Percentiles rank a stretch among this genome's conserved stretches.
Evolutionary conservation across 192 early-diverging fungal genomes (phyloP).

Genomic region (Thamnidium elegans): DNA sequence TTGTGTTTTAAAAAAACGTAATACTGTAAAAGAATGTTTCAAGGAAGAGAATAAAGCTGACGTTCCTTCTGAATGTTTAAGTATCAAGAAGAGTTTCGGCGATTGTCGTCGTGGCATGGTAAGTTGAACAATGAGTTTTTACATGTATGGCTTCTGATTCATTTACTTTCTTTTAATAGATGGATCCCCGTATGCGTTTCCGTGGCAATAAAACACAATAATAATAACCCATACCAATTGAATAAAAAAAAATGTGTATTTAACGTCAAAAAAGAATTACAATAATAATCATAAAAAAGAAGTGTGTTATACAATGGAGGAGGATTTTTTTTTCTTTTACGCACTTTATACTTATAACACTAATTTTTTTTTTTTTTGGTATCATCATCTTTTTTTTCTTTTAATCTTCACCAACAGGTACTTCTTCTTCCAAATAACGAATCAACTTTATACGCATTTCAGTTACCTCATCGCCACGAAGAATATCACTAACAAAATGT

Average conservation of each 20-base stretch:
- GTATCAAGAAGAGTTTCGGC: slow-evolving; percentile 53
- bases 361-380: too few relatives aligned
- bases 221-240: slow-evolving; percentile 7
- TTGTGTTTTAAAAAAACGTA: slow-evolving; percentile 48
- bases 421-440: slow-evolving; percentile 91
- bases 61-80: slow-evolving; percentile 51
- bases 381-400: background rate
- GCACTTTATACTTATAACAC: too few relatives aligned
- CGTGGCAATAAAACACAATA: slow-evolving; percentile 48
- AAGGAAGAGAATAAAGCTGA: slow-evolving; percentile 45
- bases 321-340: too few relatives aligned
- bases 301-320: background rate
- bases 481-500: slow-evolving; percentile 76
- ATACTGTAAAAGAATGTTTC: slow-evolving; percentile 51
- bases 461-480: slow-evolving; percentile 85
- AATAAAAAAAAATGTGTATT: background rate
- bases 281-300: background rate
- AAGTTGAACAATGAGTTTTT: background rate
- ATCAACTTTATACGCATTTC: slow-evolving; percentile 92
- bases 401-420: slow-evolving; percentile 87
- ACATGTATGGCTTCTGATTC: slow-evolving; percentile 2
- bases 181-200: slow-evolving; percentile 51
- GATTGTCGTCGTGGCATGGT: slow-evolving; percentile 59
- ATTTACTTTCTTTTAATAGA: slow-evolving; percentile 25
- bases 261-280: too few relatives aligned